Percentiles rank a stretch among this genome's conserved stretches.
phyloP scores from a whole-genome alignment of 257 asterid species.

The Solanum habrochaites region DNA sequence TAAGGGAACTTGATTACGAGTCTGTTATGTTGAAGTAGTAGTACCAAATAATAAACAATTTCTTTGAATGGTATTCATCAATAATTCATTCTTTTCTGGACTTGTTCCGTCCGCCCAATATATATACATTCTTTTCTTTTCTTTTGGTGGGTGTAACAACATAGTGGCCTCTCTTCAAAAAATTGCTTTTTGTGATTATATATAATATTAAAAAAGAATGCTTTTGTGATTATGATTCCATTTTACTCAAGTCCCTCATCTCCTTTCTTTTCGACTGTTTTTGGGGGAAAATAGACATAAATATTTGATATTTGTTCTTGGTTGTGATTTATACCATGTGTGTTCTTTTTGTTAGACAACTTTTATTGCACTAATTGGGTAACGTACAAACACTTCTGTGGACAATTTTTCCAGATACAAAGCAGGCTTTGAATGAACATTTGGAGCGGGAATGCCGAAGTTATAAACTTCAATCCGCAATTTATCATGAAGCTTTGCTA shows the following conservation, averaged over 20 bases:
- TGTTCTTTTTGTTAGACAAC: not conserved
- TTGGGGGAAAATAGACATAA: not conserved
- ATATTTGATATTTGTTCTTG: not conserved
- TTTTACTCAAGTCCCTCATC: not conserved
- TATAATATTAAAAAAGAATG: not conserved
- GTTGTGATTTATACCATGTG: not conserved
- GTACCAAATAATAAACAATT: not conserved
- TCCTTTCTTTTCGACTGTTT: not conserved
- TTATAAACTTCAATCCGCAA: slow-evolving; percentile 66
- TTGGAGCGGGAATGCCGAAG: slow-evolving; percentile 62
- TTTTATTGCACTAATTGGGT: not conserved
- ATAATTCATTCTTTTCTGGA: not conserved
- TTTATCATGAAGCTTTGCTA: slow-evolving; percentile 61
- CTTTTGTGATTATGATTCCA: not conserved
- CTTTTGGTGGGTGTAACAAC: not conserved
- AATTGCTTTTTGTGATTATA: not conserved
- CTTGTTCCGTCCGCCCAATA: not conserved
- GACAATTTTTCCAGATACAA: slow-evolving; percentile 41
- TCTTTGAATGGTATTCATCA: not conserved
- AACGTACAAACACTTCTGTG: slow-evolving; percentile 4
- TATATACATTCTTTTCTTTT: not conserved
- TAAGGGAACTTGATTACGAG: not conserved
- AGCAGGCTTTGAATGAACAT: slow-evolving; percentile 51
- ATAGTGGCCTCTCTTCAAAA: not conserved
- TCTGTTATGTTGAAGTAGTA: not conserved